Base-by-base conservation (phyloP, 2,329 filamentous ascomycete species). In the Sarocladium strictum region DNA sequence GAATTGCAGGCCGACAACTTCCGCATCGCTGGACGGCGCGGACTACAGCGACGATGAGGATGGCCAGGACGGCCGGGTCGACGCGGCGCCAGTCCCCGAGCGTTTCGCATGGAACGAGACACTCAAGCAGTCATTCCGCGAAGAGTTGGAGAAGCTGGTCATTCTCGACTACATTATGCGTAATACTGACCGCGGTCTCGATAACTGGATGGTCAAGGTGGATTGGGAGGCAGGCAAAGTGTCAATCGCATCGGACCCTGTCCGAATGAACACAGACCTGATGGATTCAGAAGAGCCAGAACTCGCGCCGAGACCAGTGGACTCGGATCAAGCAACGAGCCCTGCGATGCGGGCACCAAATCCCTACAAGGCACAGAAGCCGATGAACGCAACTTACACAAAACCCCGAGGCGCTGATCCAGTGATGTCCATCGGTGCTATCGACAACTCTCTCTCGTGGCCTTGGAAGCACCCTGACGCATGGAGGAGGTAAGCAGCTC, bases 181-280 rank as follows among this genome's bases (percentile, higher is more conserved):
- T 56, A 99, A 99, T 66, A 99, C 94, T 1, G 94, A 99, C 68
- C 83, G 94, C 71, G 94, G 94, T 1, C 76, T 97, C 55, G 94
- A 99, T 68, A 99, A 99, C 64, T 99, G 94, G 94, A 99, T 99
- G 94, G 91, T 99, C 66, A 94, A 90, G 69, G 89, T 99, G 29
- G 92, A 99, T 69, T 90, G 85, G 79, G 82, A 90, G 62, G 85
- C 81, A 2, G 84, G 94, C 64, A 82, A 87, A 63, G 93, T 94
- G 12, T 90, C 88, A 7, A 90, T 99, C 60, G 86, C 87, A 15
- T 90, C 90, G 1, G 91, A 97, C 57, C 90, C 92, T 11, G 74
- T 81, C 43, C 80, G 81, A 26, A 70, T 95, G 76, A 65, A 89
- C 77, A 74, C 78, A 77, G 81, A 85, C 53, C 63, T 65, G 2